Evolutionary conservation across 805 yeast species (phyloP).

Genomic region (Candida germanica): DNA sequence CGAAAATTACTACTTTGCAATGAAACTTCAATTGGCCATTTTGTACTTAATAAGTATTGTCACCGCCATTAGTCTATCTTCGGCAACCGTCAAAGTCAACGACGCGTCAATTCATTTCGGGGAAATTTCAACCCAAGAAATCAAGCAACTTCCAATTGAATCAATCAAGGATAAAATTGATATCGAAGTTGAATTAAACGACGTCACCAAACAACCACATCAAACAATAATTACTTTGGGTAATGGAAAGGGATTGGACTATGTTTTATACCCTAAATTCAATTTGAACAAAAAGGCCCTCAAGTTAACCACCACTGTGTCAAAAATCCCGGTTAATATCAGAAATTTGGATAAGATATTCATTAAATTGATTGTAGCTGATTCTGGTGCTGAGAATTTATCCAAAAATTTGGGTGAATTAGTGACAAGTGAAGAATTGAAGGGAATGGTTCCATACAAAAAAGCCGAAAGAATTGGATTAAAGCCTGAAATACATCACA

Average conservation of each 20-base stretch:
- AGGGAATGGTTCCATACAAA: conserved; percentile 21
- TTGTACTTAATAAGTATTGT: conserved; percentile 8
- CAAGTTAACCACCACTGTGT: conserved; percentile 22
- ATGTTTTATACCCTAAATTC: conserved; percentile 30
- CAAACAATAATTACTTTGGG: conserved; percentile 33
- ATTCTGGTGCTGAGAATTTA: conserved; percentile 19
- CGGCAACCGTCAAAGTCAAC: conserved; percentile 29
- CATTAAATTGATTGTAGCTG: conserved; percentile 32
- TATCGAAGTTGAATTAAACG: conserved; percentile 23
- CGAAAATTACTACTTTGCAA: conserved; percentile 1
- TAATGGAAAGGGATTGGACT: conserved; percentile 27
- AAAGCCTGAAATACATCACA: conserved; percentile 61
- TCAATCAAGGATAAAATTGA: conserved; percentile 30
- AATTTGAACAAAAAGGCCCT: conserved; percentile 16
- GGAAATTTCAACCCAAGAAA: conserved; percentile 27
- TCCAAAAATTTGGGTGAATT: conserved; percentile 27
- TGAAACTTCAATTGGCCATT: conserved; percentile 3
- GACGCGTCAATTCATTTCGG: conserved; percentile 24
- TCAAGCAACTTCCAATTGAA: conserved; percentile 28
- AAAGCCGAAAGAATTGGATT: conserved; percentile 41
- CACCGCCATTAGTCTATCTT: conserved; percentile 25
- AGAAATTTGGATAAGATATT: conserved; percentile 29
- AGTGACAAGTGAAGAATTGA: conserved; percentile 26
- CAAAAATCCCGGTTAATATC: conserved; percentile 34
- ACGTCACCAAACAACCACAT: conserved; percentile 26